These are phyloP conservation scores for Aureobasidium melanogenum DNA, from an alignment of 2,329 filamentous ascomycete species.

Conservation along the genomic window DNA sequence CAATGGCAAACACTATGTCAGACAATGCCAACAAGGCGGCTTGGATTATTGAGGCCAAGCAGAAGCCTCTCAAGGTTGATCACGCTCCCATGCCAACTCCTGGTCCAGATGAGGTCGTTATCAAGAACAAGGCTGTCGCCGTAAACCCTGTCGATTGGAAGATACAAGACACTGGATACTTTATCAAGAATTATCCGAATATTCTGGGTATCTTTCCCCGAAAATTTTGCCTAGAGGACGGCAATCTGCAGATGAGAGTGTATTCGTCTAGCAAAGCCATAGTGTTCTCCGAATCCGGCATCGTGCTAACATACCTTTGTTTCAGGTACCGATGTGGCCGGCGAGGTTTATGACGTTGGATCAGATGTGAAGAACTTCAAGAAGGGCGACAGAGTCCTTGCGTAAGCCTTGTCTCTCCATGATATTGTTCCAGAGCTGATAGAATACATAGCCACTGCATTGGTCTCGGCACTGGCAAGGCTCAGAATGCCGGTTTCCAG, in stretches of 20 bases:
- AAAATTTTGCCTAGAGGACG: not conserved
- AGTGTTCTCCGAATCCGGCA: too few relatives aligned
- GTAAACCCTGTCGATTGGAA: slow-evolving; percentile 34
- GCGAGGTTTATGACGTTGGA: slow-evolving; percentile 30
- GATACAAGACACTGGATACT: slow-evolving; percentile 25
- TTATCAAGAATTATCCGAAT: slow-evolving; percentile 26
- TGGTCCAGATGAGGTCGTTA: slow-evolving; percentile 24
- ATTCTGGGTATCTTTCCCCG: slow-evolving; percentile 22
- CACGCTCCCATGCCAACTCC: slow-evolving; percentile 25
- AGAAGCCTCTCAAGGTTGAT: slow-evolving; percentile 19
- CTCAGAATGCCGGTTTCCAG: slow-evolving; percentile 21
- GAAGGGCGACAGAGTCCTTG: slow-evolving; percentile 43
- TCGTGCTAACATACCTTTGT: not conserved
- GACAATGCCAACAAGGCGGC: slow-evolving; percentile 14
- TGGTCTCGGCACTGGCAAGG: slow-evolving; percentile 10
- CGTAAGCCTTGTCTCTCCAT: not conserved
- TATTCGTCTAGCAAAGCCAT: too few relatives aligned
- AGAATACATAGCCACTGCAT: not conserved
- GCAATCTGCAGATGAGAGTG: too few relatives aligned
- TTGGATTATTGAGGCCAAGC: slow-evolving; percentile 13
- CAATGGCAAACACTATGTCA: slow-evolving; percentile 11
- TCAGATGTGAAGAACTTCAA: slow-evolving; percentile 38
- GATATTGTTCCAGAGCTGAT: not conserved
- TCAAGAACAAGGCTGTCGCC: slow-evolving; percentile 28
- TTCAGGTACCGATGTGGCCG: slow-evolving; percentile 26